Evolutionary conservation across 176 grass and related monocot species (phyloP).

Genomic region (Oropetium thomaeum): DNA sequence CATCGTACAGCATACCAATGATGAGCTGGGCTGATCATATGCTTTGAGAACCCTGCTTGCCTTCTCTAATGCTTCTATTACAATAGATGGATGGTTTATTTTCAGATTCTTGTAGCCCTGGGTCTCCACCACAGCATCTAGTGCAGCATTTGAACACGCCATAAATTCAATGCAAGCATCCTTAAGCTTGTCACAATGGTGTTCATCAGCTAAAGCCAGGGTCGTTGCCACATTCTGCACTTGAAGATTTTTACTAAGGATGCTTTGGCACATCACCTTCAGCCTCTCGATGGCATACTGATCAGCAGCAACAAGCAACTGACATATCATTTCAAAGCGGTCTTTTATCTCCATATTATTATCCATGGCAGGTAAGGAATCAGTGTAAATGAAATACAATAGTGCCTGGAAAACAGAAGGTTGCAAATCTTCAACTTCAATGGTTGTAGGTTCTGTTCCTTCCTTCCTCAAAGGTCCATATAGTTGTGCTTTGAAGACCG

Average conservation of each 20-base stretch:
- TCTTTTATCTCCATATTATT: no score
- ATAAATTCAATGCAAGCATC: not conserved
- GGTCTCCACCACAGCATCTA: not conserved
- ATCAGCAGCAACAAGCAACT: no score
- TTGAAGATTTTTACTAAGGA: no score
- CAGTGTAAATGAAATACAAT: conserved; percentile 26
- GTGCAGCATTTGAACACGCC: not conserved
- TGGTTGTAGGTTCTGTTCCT: not conserved
- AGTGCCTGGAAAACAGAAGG: conserved; percentile 13
- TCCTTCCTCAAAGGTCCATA: conserved; percentile 9
- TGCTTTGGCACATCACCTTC: no score
- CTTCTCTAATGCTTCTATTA: conserved; percentile 7
- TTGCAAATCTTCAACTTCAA: conserved; percentile 31
- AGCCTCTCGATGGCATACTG: no score
- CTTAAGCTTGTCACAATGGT: conserved; percentile 1
- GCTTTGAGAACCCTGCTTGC: not conserved
- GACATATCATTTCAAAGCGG: no score
- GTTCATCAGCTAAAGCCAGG: conserved; percentile 29
- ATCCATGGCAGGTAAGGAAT: no score
- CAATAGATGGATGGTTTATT: conserved; percentile 12
- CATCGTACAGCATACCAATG: no score
- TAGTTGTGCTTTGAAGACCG: conserved; percentile 24
- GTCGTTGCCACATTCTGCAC: no score
- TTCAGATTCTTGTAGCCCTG: conserved; percentile 6
- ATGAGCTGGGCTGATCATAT: not conserved